Evolutionary conservation across 129 eudicot species (phyloP).

Genomic region (Silybum marianum): DNA sequence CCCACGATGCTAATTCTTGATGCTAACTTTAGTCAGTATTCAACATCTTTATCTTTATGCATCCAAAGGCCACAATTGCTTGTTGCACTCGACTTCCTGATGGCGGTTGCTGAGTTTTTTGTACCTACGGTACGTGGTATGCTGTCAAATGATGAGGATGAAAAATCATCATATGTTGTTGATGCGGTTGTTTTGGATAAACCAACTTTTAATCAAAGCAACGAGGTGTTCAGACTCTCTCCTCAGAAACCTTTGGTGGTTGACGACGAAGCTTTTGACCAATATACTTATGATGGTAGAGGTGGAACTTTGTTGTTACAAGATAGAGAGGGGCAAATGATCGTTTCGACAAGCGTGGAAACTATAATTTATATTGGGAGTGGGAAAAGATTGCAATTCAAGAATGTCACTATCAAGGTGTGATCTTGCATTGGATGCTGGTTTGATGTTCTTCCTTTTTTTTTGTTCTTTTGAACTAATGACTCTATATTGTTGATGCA

Average conservation of each 20-base stretch:
- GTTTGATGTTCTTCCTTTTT: constrained; percentile 5
- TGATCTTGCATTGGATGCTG: constrained; percentile 19
- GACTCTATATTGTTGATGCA: constrained; percentile 34
- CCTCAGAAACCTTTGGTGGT: constrained; percentile 85
- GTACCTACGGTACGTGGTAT: constrained; percentile 80
- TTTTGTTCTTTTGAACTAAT: neutral
- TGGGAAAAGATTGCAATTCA: constrained; percentile 78
- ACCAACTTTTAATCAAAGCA: constrained; percentile 61
- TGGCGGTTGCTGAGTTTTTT: constrained; percentile 93
- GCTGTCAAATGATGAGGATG: constrained; percentile 69
- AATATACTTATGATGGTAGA: constrained; percentile 82
- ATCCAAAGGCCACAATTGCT: constrained; percentile 95
- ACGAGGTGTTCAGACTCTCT: constrained; percentile 60
- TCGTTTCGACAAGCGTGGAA: constrained; percentile 60
- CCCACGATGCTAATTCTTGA: constrained; percentile 92
- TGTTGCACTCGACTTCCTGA: constrained; percentile 95
- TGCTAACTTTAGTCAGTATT: constrained; percentile 60
- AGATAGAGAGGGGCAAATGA: constrained; percentile 63
- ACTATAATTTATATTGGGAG: constrained; percentile 67
- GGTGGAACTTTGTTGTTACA: constrained; percentile 80
- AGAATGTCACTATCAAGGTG: constrained; percentile 81
- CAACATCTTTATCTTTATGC: constrained; percentile 64
- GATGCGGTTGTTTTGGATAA: constrained; percentile 72
- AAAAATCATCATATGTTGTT: constrained; percentile 45
- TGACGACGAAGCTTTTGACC: constrained; percentile 78